These are phyloP conservation scores for Diplocarpon rosae DNA, from an alignment of 2,329 filamentous ascomycete species.

Conservation along the genomic window DNA sequence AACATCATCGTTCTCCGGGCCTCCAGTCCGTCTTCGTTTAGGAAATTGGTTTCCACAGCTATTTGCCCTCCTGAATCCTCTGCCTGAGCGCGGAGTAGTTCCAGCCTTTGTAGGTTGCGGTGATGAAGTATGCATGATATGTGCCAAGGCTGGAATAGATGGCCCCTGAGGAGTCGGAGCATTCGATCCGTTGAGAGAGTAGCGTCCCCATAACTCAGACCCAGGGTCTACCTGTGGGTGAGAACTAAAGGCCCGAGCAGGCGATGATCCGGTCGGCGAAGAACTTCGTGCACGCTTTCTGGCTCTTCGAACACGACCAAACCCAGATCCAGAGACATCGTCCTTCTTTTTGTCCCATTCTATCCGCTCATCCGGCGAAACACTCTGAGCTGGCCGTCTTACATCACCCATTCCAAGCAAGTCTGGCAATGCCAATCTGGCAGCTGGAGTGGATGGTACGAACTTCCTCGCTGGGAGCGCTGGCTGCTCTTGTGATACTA, in stretches of 20 bases:
- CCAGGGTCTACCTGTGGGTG: slow-evolving; percentile 63
- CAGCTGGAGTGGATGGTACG: slow-evolving; percentile 37
- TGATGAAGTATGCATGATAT: slow-evolving; percentile 60
- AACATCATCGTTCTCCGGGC: slow-evolving; percentile 31
- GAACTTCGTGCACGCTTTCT: slow-evolving; percentile 63
- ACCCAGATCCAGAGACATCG: slow-evolving; percentile 32
- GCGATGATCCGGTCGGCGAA: slow-evolving; percentile 60
- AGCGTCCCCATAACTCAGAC: slow-evolving; percentile 67
- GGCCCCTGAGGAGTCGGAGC: slow-evolving; percentile 19
- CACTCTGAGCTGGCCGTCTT: slow-evolving; percentile 35
- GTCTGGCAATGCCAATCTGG: slow-evolving; percentile 46
- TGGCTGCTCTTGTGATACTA: slow-evolving; percentile 8
- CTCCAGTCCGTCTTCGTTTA: slow-evolving; percentile 49
- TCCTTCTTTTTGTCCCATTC: slow-evolving; percentile 44
- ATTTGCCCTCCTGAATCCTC: slow-evolving; percentile 49
- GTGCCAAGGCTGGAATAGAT: slow-evolving; percentile 45
- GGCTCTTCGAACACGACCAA: slow-evolving; percentile 34
- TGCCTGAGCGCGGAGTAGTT: slow-evolving; percentile 32
- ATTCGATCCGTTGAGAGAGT: slow-evolving; percentile 39
- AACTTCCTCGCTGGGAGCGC: slow-evolving; percentile 20
- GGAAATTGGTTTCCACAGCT: slow-evolving; percentile 63
- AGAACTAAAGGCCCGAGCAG: slow-evolving; percentile 30
- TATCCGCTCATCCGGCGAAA: slow-evolving; percentile 50
- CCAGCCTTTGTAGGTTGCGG: slow-evolving; percentile 44
- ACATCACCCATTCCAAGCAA: slow-evolving; percentile 35